These are phyloP conservation scores for Solanum chiquidenum DNA, from an alignment of 257 asterid genomes.

Conservation along the genomic window DNA sequence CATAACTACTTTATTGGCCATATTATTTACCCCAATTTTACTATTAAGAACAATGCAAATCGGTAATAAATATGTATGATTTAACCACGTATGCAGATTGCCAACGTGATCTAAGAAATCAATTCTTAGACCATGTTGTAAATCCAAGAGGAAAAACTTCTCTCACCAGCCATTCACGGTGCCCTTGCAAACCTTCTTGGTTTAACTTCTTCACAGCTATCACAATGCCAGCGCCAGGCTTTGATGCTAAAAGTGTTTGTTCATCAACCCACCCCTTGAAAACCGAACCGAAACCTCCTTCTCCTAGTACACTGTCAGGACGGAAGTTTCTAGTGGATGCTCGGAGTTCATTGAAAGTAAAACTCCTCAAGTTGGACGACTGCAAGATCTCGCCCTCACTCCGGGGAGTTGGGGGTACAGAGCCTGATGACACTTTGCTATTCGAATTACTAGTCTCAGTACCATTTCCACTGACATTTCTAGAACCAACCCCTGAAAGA, in stretches of 20 bases:
- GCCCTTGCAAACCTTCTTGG: slow-evolving; percentile 92
- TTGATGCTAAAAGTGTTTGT: slow-evolving; percentile 45
- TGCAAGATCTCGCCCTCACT: slow-evolving; percentile 86
- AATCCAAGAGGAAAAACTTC: not conserved
- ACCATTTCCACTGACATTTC: slow-evolving; percentile 40
- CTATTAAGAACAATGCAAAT: not conserved
- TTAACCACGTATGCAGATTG: not conserved
- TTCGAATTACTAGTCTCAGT: slow-evolving; percentile 39
- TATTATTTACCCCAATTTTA: not conserved
- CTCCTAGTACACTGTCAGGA: slow-evolving; percentile 82
- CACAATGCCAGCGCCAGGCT: slow-evolving; percentile 64
- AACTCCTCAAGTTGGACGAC: slow-evolving; percentile 67
- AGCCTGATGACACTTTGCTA: slow-evolving; percentile 54
- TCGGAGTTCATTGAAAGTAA: slow-evolving; percentile 56
- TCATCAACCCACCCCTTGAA: slow-evolving; percentile 89
- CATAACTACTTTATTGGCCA: not conserved
- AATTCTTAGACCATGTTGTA: not conserved
- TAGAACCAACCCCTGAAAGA: slow-evolving; percentile 19
- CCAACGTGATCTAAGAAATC: not conserved
- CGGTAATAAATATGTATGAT: not conserved
- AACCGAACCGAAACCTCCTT: slow-evolving; percentile 91
- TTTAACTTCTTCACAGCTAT: slow-evolving; percentile 83
- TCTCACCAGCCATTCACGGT: slow-evolving; percentile 90
- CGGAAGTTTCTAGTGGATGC: slow-evolving; percentile 80
- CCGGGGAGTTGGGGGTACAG: slow-evolving; percentile 66